Base-by-base conservation (phyloP, 2,329 filamentous ascomycete species). In the Orbilia oligospora region DNA sequence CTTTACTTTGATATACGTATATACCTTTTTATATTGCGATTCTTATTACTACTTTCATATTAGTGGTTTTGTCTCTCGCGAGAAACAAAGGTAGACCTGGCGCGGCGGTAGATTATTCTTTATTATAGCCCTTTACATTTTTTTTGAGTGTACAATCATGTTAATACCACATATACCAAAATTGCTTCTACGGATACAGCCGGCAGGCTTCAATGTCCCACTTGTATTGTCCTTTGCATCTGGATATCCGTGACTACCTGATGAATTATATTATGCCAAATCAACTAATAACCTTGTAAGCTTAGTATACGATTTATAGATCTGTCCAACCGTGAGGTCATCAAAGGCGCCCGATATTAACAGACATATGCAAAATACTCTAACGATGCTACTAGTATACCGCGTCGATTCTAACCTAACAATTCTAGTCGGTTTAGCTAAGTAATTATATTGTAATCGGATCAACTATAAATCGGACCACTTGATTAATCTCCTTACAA, bases 51-150 rank as follows among this genome's bases (percentile, higher is more conserved):
- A 58, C 30, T 55, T 55, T 12, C 27, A 58, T 58, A 58, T 22
- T 30, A 38, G 30, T 38, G 30, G 53, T 38, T 58, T 10, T 58
- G 24, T 58, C 27, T 58, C 27, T 58, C n/a, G 38, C 58, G 24
- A 22, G 27, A 65, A 67, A 41, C 24, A 64, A 44, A 48, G 63
- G 51, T 73, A 73, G 70, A 73, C 61, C 16, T 44, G 70, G 70
- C 70, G 49, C 33, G 58, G 51, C 16, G 41, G 63, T 73, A 67
- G 41, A 73, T 46, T 36, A 24, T 51, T 16, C 14, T 49, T 22
- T 36, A 33, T 73, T 61, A 22, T 36, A 20, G 41, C 12, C 27
- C 56, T 48, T 48, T n/a, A n/a, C 53, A 2, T 64, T 14, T 64
- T 5, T 20, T 58, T 49, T 30, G 41, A n/a, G 30, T 58, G 22